These are phyloP conservation scores for Botrytis byssoidea DNA, from an alignment of 2,329 filamentous ascomycete genomes.

Conservation along the genomic window DNA sequence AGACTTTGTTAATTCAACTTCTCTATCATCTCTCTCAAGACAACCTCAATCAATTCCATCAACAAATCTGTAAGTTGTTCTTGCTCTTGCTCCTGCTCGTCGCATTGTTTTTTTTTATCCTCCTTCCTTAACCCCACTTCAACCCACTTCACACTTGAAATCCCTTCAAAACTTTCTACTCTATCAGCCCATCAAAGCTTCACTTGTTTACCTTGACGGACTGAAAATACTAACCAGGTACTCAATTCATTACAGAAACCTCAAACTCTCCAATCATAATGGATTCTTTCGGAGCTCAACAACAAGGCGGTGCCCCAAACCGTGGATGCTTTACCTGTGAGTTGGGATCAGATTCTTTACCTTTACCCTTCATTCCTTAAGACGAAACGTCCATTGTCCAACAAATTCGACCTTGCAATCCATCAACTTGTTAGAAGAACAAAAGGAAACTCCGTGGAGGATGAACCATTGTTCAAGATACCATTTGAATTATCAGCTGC, in stretches of 20 bases:
- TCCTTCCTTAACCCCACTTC: conserved; percentile 17
- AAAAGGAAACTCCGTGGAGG: neutral
- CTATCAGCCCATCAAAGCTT: neutral
- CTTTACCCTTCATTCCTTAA: conserved; percentile 25
- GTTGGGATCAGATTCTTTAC: conserved; percentile 35
- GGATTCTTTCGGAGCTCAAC: conserved; percentile 34
- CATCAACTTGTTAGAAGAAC: neutral
- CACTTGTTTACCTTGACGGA: neutral
- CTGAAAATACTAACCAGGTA: conserved; percentile 16
- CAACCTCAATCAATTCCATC: neutral
- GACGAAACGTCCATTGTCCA: neutral
- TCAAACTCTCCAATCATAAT: conserved; percentile 28
- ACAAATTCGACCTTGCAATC: neutral
- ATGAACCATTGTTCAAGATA: neutral
- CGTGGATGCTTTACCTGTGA: conserved; percentile 53
- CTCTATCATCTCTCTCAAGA: neutral
- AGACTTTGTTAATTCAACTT: neutral
- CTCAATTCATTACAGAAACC: conserved; percentile 23
- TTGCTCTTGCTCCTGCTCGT: neutral
- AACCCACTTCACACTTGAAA: conserved; percentile 6
- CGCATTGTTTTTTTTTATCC: neutral
- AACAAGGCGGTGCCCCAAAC: conserved; percentile 33
- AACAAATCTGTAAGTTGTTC: conserved; percentile 6
- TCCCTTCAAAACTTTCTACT: conserved; percentile 1
- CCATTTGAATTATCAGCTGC: neutral